A percentile compares a stretch with the other conserved stretches of the same genome.
Evolutionary conservation across 106 monocot genomes (phyloP).

Genomic region (Dioscorea zingiberensis): DNA sequence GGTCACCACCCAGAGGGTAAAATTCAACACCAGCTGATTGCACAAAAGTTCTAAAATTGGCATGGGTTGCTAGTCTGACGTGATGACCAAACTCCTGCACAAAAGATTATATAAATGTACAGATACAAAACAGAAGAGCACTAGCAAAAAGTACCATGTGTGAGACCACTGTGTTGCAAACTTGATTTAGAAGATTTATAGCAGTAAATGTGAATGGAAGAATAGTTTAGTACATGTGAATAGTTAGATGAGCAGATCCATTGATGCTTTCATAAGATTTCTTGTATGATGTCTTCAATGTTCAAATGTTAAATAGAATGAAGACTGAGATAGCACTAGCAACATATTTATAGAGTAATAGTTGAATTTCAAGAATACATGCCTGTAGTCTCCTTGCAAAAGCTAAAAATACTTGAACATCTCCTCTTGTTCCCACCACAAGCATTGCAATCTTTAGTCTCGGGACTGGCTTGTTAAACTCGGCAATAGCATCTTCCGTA

Average conservation of each 20-base stretch:
- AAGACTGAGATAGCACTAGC: not conserved
- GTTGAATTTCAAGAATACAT: conserved; percentile 19
- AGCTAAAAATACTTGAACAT: conserved; percentile 94
- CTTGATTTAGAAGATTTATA: not conserved
- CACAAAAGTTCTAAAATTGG: conserved; percentile 75
- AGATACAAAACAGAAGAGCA: not conserved
- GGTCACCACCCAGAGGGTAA: conserved; percentile 97
- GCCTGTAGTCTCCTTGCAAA: conserved; percentile 89
- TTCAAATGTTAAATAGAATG: not conserved
- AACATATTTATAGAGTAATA: not conserved
- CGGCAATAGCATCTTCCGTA: conserved; percentile 18
- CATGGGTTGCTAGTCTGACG: conserved; percentile 93
- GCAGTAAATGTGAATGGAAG: not conserved
- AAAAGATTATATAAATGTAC: not conserved
- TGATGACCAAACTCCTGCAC: conserved; percentile 91
- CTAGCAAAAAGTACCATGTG: not conserved
- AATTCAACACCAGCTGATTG: conserved; percentile 81
- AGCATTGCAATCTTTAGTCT: conserved; percentile 84
- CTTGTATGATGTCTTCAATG: not conserved
- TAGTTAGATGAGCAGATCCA: not conserved
- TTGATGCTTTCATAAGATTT: not conserved
- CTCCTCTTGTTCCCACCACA: conserved; percentile 99
- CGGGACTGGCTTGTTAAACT: conserved; percentile 52
- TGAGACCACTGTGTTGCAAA: not conserved
- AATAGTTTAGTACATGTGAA: not conserved